phyloP scores from a whole-genome alignment of 768 basidiomycete species.

The Hygrophoropsis aurantiaca region DNA sequence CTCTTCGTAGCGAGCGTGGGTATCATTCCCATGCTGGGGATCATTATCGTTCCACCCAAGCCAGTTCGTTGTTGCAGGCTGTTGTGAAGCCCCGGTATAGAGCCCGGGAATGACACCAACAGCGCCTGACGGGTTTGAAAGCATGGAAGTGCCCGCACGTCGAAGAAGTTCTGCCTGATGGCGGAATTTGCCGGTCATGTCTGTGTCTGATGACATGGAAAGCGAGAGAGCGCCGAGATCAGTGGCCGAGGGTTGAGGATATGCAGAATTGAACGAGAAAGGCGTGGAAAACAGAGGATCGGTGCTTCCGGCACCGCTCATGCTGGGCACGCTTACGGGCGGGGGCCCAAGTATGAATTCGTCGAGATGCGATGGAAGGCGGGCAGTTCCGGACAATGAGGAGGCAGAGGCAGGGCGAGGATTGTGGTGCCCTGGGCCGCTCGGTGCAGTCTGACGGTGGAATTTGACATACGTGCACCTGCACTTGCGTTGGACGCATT shows the following conservation, averaged over 20 bases:
- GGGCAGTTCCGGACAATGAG: slow-evolving; percentile 18
- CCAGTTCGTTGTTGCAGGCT: slow-evolving; percentile 17
- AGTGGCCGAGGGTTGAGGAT: slow-evolving; percentile 12
- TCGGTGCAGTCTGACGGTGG: slow-evolving; percentile 77
- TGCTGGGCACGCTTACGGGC: slow-evolving; percentile 30
- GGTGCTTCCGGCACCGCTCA: slow-evolving; percentile 19
- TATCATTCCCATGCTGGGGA: too few species aligned
- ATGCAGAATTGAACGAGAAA: slow-evolving; percentile 27
- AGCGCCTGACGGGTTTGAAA: slow-evolving; percentile 7
- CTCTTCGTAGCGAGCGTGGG: slow-evolving; percentile 11
- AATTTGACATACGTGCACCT: slow-evolving; percentile 83
- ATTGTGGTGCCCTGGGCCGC: slow-evolving; percentile 65
- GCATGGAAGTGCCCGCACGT: slow-evolving; percentile 23
- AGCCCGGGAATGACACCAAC: slow-evolving; percentile 9
- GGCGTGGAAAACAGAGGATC: slow-evolving; percentile 31
- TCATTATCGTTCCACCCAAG: slow-evolving; percentile 27
- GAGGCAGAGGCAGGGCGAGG: slow-evolving; percentile 37
- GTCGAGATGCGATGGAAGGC: slow-evolving; percentile 36
- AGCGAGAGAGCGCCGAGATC: slow-evolving; percentile 22
- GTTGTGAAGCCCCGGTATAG: slow-evolving; percentile 17
- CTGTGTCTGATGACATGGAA: slow-evolving; percentile 25
- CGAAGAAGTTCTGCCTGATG: slow-evolving; percentile 44
- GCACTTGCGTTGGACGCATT: slow-evolving; percentile 69
- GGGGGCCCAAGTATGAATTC: slow-evolving; percentile 44
- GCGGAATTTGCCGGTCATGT: slow-evolving; percentile 48